phyloP scores from a whole-genome alignment of 2,329 filamentous ascomycete species.

The Fusarium nematophilum region DNA sequence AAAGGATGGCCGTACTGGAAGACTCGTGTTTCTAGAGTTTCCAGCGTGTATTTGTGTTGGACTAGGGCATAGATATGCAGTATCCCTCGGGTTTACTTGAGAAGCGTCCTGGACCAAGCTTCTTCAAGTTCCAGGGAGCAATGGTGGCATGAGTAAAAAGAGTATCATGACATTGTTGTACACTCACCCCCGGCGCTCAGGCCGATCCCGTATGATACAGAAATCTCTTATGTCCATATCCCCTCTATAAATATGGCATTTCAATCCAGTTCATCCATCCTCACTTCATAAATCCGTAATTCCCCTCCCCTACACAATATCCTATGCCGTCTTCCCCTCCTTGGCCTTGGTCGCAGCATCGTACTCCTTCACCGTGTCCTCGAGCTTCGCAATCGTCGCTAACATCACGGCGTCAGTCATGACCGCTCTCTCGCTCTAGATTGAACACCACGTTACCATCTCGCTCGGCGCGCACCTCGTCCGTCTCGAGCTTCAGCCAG shows the following conservation, averaged over 20 bases:
- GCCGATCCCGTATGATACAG: slow-evolving; percentile 7
- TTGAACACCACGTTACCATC: slow-evolving; percentile 58
- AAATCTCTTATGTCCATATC: background rate
- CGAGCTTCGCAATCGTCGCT: slow-evolving; percentile 52
- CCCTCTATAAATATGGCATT: too few species aligned
- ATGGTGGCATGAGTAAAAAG: background rate
- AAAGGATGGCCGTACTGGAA: slow-evolving; percentile 5
- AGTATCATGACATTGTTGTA: background rate
- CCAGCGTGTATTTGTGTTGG: too few species aligned
- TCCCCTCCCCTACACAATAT: too few species aligned
- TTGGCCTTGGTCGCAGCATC: slow-evolving; percentile 41
- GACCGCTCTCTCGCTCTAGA: slow-evolving; percentile 5
- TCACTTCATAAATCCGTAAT: too few species aligned
- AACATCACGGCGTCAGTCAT: background rate
- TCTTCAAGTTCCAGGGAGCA: too few species aligned
- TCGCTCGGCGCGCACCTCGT: slow-evolving; percentile 72
- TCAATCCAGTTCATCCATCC: too few species aligned
- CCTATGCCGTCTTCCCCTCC: slow-evolving; percentile 33
- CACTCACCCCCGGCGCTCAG: background rate
- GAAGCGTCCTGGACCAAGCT: too few species aligned
- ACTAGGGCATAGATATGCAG: too few species aligned
- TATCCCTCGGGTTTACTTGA: too few species aligned
- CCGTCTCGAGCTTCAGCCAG: slow-evolving; percentile 79
- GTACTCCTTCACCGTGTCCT: slow-evolving; percentile 52
- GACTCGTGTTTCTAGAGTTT: background rate